Evolutionary conservation across 495 filamentous ascomycete species (phyloP).

Genomic region (Patellaria atrata): DNA sequence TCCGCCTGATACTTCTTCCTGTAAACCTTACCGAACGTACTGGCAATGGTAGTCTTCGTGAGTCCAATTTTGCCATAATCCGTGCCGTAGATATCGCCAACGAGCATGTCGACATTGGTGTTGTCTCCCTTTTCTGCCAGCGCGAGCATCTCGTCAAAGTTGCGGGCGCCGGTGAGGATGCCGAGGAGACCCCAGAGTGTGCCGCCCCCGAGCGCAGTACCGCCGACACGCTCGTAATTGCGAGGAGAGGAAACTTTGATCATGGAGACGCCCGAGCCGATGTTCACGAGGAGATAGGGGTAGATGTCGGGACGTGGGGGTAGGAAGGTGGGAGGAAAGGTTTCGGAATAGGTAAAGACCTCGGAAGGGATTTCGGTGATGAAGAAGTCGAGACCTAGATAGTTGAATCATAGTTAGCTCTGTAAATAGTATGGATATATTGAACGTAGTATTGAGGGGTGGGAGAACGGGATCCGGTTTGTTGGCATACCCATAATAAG

Average conservation of each 20-base stretch:
- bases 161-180: constrained; percentile 74
- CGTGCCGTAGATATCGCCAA: constrained; percentile 94
- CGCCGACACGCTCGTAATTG: constrained; percentile 77
- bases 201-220: constrained; percentile 86
- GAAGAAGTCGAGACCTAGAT: constrained; percentile 84
- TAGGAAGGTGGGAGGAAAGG: constrained; percentile 72
- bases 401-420: constrained; percentile 4
- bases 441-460: background rate
- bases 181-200: constrained; percentile 92
- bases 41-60: constrained; percentile 85
- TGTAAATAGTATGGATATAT: background rate
- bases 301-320: constrained; percentile 57
- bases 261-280: constrained; percentile 97
- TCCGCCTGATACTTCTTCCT: constrained; percentile 67
- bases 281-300: constrained; percentile 94
- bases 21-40: constrained; percentile 93
- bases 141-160: constrained; percentile 88
- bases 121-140: constrained; percentile 94
- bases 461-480: too few relatives aligned
- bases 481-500: constrained; percentile 67
- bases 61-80: constrained; percentile 92
- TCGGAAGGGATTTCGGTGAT: constrained; percentile 93
- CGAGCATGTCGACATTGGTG: constrained; percentile 84
- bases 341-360: constrained; percentile 90
- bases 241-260: constrained; percentile 88